Conservation (phyloP, 2,329 filamentous ascomycete species). For the Gliomastix tumulicola region DNA sequence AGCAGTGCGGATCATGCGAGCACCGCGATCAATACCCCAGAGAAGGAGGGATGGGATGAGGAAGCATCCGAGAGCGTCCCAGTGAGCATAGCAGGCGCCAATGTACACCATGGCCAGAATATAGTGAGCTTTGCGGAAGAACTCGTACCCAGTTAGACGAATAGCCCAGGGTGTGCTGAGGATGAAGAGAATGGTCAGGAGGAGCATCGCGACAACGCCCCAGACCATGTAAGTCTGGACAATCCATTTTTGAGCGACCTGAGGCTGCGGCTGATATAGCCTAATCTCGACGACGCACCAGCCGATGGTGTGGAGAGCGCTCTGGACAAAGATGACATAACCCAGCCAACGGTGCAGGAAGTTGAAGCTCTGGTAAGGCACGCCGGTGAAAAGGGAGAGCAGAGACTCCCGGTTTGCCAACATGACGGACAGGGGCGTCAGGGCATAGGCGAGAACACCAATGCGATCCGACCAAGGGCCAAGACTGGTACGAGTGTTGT, state of each 20-base stretch:
- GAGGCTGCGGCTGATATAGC: constrained; percentile 67
- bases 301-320: constrained; percentile 60
- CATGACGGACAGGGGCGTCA: constrained; percentile 64
- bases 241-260: constrained; percentile 48
- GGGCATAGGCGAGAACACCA: constrained; percentile 64
- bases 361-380: constrained; percentile 72
- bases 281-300: constrained; percentile 62
- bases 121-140: constrained; percentile 70
- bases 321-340: constrained; percentile 64
- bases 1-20: constrained; percentile 49
- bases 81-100: constrained; percentile 70
- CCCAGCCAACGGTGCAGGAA: constrained; percentile 74
- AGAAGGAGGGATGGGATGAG: constrained; percentile 59
- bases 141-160: constrained; percentile 64
- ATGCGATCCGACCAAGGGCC: constrained; percentile 64
- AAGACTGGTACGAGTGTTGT: constrained; percentile 59
- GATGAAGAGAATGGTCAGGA: constrained; percentile 54
- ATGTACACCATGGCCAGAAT: constrained; percentile 68
- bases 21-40: constrained; percentile 56
- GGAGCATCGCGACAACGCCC: constrained; percentile 61
- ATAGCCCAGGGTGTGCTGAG: constrained; percentile 53
- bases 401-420: constrained; percentile 64
- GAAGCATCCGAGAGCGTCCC: constrained; percentile 61
- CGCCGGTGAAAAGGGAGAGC: constrained; percentile 61
- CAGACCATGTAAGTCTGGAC: constrained; percentile 63